Evolutionary conservation across 2,329 filamentous ascomycete species (phyloP), one percentile per base, ranked within the genome.

Genomic region (Penicillium sp.): DNA sequence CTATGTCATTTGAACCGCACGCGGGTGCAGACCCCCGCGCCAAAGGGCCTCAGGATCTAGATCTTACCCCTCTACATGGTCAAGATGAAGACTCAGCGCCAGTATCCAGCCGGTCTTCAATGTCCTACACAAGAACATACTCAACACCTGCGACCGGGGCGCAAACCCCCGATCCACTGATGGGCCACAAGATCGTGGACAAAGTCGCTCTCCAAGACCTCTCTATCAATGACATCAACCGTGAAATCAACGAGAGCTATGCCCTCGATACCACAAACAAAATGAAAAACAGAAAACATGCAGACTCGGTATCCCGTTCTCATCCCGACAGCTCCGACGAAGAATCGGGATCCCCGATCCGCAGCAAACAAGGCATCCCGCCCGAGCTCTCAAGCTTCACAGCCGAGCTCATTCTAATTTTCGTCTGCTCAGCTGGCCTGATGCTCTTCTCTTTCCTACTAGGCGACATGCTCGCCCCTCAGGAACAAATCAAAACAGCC

Each of bases 401-500:
- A 1, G 69, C 75, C 0, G 77, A 79, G 51, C 61, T 78, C 29
- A 60, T 78, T 23, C 71, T 79, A 45, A 68, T 80, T 6, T 67
- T 73, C 12, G 73, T 78, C 39, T 79, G 77, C 62, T 77, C 75
- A 4, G 74, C 73, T 13, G 76, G 77, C 1, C 70, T 79, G 43
- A 68, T 79, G 59, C 70, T 79, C 12, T 79, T 78, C 59, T 71
- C 76, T 2, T 73, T 78, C 55, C 68, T 77, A 5, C 65, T 77
- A 19, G 77, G 78, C 0, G 73, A 79, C 55, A 72, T 78, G 58
- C 73, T 72, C 19, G 74, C 77, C 0, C 71, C 73, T 17, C 77
- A 79, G 62, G 61, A 72, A 29, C 65, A 70, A 21, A 65, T 80
- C 52, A 70, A 73, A 36, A 42, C 61, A 13, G 75, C 74, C 1